Conservation (phyloP, 495 filamentous ascomycete species). For the Penicillium atrosanguineum region DNA sequence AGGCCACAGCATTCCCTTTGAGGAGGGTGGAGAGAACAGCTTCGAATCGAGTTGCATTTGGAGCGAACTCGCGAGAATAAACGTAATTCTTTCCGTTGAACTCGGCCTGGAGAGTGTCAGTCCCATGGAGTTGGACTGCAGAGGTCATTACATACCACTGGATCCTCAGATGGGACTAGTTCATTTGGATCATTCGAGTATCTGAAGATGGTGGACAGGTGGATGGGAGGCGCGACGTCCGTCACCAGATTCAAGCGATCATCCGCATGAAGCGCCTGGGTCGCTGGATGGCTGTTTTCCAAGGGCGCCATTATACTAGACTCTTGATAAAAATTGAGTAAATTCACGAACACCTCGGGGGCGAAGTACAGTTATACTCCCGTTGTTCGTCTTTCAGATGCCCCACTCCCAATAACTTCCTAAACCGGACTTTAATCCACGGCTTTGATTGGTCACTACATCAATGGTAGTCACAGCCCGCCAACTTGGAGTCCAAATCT, state of each 20-base stretch:
- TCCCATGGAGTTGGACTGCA: neutral
- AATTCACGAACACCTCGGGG: neutral
- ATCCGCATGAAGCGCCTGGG: conserved; percentile 65
- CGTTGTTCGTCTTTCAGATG: neutral
- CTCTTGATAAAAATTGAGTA: neutral
- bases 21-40: conserved; percentile 66
- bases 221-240: conserved; percentile 78
- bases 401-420: conserved; percentile 30
- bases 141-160: conserved; percentile 13
- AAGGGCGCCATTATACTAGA: conserved; percentile 13
- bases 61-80: conserved; percentile 72
- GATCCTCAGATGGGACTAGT: conserved; percentile 43
- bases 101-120: conserved; percentile 18
- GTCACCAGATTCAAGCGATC: conserved; percentile 63
- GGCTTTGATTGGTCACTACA: conserved; percentile 1
- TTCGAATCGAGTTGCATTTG: conserved; percentile 79
- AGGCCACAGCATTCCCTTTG: conserved; percentile 62
- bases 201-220: conserved; percentile 80
- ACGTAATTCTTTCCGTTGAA: conserved; percentile 41
- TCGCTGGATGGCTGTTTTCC: conserved; percentile 16
- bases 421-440: conserved; percentile 11
- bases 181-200: conserved; percentile 64
- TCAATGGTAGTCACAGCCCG: neutral
- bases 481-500: neutral
- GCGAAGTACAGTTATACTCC: neutral